Conservation (phyloP, 2,329 filamentous ascomycete species). For the Davidsoniella virescens region DNA sequence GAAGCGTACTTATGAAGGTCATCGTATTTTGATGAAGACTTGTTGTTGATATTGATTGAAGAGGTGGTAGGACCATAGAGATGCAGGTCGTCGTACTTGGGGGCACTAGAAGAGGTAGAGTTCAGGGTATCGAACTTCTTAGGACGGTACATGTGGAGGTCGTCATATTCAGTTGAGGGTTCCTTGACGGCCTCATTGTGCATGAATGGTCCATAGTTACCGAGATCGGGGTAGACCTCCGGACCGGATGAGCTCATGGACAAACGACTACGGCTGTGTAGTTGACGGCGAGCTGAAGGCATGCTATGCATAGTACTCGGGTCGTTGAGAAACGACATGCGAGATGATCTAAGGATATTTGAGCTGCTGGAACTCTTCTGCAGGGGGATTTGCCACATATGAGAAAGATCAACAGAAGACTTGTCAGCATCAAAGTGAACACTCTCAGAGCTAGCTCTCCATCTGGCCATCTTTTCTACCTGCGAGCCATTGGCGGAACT, state of each 20-base stretch:
- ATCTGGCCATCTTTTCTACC: slow-evolving; percentile 10
- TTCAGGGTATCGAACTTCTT: slow-evolving; percentile 18
- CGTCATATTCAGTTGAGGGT: slow-evolving; percentile 18
- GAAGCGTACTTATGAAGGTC: slow-evolving; percentile 25
- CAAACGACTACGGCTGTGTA: slow-evolving; percentile 3
- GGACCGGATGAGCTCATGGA: background rate
- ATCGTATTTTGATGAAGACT: slow-evolving; percentile 20
- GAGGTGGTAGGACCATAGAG: slow-evolving; percentile 20
- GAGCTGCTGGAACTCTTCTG: slow-evolving; percentile 11
- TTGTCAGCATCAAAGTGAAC: slow-evolving; percentile 9
- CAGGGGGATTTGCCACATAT: slow-evolving; percentile 11
- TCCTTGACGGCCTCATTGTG: slow-evolving; percentile 11
- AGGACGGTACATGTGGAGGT: slow-evolving; percentile 23
- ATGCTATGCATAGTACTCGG: slow-evolving; percentile 1
- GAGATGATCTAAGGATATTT: slow-evolving; percentile 7
- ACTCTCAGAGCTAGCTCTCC: slow-evolving; percentile 12
- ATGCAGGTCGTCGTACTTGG: slow-evolving; percentile 23
- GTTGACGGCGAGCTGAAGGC: slow-evolving; percentile 4
- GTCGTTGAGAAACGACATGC: slow-evolving; percentile 11
- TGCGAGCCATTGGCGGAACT: slow-evolving; percentile 11
- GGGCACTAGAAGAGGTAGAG: slow-evolving; percentile 14
- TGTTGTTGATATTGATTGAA: slow-evolving; percentile 18
- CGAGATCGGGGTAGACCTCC: slow-evolving; percentile 8
- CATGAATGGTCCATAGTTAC: slow-evolving; percentile 19
- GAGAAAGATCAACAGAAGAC: slow-evolving; percentile 6